phyloP scores from a whole-genome alignment of 2,329 filamentous ascomycete species.

The Juglanconis oblonga region DNA sequence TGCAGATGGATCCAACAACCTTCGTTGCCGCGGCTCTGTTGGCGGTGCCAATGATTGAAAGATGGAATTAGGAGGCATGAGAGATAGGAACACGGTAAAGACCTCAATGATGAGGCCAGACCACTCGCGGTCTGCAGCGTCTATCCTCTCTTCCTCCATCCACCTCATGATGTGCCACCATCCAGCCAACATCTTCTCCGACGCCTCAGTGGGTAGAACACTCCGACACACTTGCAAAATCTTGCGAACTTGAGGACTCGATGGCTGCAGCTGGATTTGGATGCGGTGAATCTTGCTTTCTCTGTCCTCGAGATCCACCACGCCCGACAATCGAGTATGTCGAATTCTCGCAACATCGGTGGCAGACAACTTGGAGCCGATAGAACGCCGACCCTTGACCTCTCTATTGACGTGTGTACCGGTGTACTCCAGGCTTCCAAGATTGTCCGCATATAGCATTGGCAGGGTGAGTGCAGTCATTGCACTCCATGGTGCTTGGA shows the following conservation, averaged over 20 bases:
- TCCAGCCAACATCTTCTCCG: slow-evolving; percentile 60
- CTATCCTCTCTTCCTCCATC: slow-evolving; percentile 50
- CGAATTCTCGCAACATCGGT: slow-evolving; percentile 52
- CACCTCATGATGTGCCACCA: slow-evolving; percentile 76
- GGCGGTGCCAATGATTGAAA: slow-evolving; percentile 2
- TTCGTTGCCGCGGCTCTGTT: slow-evolving; percentile 31
- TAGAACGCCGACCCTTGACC: slow-evolving; percentile 40
- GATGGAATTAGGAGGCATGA: slow-evolving; percentile 34
- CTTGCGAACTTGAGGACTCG: slow-evolving; percentile 58
- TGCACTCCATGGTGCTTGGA: slow-evolving; percentile 74
- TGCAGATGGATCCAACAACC: slow-evolving; percentile 27
- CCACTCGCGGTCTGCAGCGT: slow-evolving; percentile 61
- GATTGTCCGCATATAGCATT: slow-evolving; percentile 56
- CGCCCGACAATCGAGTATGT: slow-evolving; percentile 56
- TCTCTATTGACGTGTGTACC: slow-evolving; percentile 53
- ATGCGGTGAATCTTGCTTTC: slow-evolving; percentile 63
- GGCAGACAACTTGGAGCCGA: slow-evolving; percentile 44
- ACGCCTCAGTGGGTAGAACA: slow-evolving; percentile 57
- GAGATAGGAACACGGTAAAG: slow-evolving; percentile 60
- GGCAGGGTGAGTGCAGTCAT: slow-evolving; percentile 66
- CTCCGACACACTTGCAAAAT: slow-evolving; percentile 62
- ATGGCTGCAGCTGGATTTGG: slow-evolving; percentile 64
- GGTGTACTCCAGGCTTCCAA: slow-evolving; percentile 56
- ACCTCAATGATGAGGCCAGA: slow-evolving; percentile 63
- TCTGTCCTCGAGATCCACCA: slow-evolving; percentile 66